Evolutionary conservation across 129 eudicot species (phyloP).

Genomic region (Glebionis coronaria): DNA sequence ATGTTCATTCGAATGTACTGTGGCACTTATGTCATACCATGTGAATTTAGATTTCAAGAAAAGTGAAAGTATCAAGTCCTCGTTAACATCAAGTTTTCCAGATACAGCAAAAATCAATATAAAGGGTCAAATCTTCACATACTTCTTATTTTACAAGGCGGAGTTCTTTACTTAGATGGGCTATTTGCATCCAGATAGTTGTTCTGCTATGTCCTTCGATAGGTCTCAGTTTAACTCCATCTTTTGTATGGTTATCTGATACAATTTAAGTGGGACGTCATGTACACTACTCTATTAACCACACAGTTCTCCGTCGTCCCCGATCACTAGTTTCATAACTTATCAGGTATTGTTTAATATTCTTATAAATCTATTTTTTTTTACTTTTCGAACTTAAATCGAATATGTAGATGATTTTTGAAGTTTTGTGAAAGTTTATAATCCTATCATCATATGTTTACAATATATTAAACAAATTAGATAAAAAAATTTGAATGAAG

Average conservation of each 20-base stretch:
- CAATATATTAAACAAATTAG: too few relatives aligned
- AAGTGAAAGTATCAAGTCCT: conserved; percentile 16
- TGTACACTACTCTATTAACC: conserved; percentile 56
- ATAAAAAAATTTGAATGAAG: too few relatives aligned
- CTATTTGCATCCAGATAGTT: background rate
- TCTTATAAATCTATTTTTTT: too few relatives aligned
- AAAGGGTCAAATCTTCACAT: background rate
- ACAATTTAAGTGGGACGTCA: conserved; percentile 48
- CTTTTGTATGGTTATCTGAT: conserved; percentile 5
- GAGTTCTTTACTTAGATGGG: background rate
- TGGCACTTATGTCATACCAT: conserved; percentile 2
- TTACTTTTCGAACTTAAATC: too few relatives aligned
- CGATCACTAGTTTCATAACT: too few relatives aligned
- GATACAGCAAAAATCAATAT: conserved; percentile 7
- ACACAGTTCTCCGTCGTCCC: too few relatives aligned
- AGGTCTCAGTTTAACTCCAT: conserved; percentile 1
- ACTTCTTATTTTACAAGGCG: conserved; percentile 13
- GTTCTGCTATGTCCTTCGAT: conserved; percentile 4
- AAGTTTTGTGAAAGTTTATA: too few relatives aligned
- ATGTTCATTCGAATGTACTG: background rate
- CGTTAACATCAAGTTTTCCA: conserved; percentile 6
- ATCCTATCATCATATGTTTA: too few relatives aligned
- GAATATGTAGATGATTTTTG: too few relatives aligned
- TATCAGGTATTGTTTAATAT: too few relatives aligned
- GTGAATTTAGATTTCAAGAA: conserved; percentile 19